Evolutionary conservation across 208 protist species (phyloP).

Genomic region (Phytomonas sp.): DNA sequence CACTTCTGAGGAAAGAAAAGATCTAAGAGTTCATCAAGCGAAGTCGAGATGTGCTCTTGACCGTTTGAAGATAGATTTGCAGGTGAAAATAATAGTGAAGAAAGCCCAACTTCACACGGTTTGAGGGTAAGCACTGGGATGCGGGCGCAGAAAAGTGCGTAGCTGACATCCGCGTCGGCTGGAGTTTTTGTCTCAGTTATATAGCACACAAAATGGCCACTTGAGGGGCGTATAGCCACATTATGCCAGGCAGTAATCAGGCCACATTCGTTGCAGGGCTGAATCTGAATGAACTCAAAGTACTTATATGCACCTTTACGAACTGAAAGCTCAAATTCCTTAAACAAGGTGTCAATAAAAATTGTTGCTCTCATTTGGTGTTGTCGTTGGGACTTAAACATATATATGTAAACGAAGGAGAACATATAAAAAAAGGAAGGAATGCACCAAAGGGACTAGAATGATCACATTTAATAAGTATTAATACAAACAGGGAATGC

Average conservation of each 20-base stretch:
- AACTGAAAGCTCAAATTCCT: neutral
- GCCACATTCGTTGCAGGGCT: slow-evolving; percentile 8
- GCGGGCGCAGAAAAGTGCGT: slow-evolving; percentile 44
- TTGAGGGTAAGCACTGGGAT: slow-evolving; percentile 35
- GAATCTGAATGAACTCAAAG: neutral
- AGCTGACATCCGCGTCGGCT: slow-evolving; percentile 47
- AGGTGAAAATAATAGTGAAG: slow-evolving; percentile 18
- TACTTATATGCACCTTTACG: neutral
- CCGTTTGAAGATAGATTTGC: neutral
- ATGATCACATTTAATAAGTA: slow-evolving; percentile 10
- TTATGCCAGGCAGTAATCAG: slow-evolving; percentile 17
- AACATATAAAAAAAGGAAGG: slow-evolving; percentile 14
- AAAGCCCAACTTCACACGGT: slow-evolving; percentile 24
- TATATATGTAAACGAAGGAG: neutral
- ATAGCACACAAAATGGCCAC: slow-evolving; percentile 40
- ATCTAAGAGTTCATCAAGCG: slow-evolving; percentile 18
- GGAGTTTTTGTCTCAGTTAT: slow-evolving; percentile 47
- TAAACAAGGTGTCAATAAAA: neutral
- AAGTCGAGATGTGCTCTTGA: slow-evolving; percentile 13
- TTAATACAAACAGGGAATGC: slow-evolving; percentile 12
- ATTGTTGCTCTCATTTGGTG: neutral
- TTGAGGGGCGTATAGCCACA: neutral
- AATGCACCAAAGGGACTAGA: slow-evolving; percentile 8
- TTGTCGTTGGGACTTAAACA: neutral
- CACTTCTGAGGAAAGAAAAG: neutral